Percentiles rank a stretch among this genome's conserved stretches.
phyloP scores from a whole-genome alignment of 495 filamentous ascomycete genomes.

The Xylaria venustula region DNA sequence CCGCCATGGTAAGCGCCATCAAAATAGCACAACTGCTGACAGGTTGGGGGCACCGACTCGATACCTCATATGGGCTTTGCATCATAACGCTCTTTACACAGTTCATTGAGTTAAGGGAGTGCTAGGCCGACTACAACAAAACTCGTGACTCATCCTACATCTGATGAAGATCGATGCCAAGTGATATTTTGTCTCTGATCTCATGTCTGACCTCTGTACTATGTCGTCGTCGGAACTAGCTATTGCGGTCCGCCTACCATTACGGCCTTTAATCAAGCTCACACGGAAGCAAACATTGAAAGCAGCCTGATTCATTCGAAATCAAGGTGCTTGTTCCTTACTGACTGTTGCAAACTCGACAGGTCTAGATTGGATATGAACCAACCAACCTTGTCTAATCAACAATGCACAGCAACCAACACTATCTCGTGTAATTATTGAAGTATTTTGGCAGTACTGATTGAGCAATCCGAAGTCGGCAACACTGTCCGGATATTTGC shows the following conservation, averaged over 20 bases:
- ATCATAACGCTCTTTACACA: not conserved
- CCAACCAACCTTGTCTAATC: not conserved
- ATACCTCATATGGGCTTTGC: not conserved
- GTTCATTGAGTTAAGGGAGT: not conserved
- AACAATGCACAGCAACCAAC: not conserved
- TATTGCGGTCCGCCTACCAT: not conserved
- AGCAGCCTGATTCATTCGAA: not conserved
- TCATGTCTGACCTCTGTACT: not conserved
- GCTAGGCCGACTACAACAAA: not conserved
- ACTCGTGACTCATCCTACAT: not conserved
- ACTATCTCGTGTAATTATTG: not conserved
- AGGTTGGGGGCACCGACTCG: not conserved
- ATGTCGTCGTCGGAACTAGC: not conserved
- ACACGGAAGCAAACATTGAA: not conserved
- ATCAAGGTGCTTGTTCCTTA: not conserved
- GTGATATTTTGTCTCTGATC: not conserved
- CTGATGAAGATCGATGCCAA: not conserved
- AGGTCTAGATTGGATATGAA: not conserved
- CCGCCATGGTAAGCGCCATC: conserved; percentile 4
- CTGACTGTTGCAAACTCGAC: not conserved
- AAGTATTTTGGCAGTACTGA: not conserved
- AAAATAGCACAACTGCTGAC: conserved; percentile 1
- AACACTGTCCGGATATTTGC: not conserved
- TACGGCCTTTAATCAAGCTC: not conserved
- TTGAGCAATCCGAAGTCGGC: not conserved